A percentile compares a stretch with the other conserved stretches of the same genome.
These are phyloP conservation scores for Mucor indicus DNA, from an alignment of 371 early-diverging fungal species.

Conservation along the genomic window DNA sequence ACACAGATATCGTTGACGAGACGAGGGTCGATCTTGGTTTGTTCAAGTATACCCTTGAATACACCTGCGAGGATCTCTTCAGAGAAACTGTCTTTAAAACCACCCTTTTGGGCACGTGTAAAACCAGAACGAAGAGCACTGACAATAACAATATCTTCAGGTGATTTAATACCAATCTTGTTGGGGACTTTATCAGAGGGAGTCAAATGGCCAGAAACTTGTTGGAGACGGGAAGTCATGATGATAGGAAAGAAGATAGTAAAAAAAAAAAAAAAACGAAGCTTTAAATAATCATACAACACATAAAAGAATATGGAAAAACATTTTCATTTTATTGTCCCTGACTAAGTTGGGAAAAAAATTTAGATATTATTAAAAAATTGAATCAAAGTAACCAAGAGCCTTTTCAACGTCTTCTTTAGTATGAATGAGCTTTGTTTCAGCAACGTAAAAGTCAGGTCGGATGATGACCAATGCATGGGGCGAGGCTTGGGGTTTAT, in stretches of 20 bases:
- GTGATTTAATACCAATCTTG: constrained; percentile 77
- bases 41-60: constrained; percentile 77
- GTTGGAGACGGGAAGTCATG: constrained; percentile 71
- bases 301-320: no score
- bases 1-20: constrained; percentile 94
- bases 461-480: constrained; percentile 3
- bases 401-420: no score
- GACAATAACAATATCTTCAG: constrained; percentile 87
- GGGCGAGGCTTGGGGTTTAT: neutral
- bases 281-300: no score
- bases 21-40: constrained; percentile 83
- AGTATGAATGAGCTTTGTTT: constrained; percentile 6
- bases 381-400: no score
- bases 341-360: no score
- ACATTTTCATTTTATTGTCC: no score
- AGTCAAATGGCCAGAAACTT: constrained; percentile 70
- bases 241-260: no score
- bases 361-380: no score
- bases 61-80: constrained; percentile 84
- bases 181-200: constrained; percentile 49
- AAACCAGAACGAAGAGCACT: constrained; percentile 89
- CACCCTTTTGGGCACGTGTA: constrained; percentile 90
- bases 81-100: constrained; percentile 90
- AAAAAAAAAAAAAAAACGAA: no score
- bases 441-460: constrained; percentile 13